These are phyloP conservation scores for Aspergillus bombycis DNA, from an alignment of 2,329 filamentous ascomycete genomes.

Conservation along the genomic window DNA sequence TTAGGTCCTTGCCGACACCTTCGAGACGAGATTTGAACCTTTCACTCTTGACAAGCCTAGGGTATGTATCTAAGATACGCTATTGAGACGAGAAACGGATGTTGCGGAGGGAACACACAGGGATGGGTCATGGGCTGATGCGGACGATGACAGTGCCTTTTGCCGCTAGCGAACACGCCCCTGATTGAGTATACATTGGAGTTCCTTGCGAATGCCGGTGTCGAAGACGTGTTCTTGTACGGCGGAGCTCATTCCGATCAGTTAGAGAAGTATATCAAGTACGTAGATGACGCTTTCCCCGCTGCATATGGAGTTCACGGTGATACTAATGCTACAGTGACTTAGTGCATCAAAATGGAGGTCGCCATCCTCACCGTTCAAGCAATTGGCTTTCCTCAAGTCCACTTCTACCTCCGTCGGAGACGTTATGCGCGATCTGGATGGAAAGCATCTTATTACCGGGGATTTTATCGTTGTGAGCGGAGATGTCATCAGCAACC, in stretches of 20 bases:
- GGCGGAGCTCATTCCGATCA: conserved; percentile 84
- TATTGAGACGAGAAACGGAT: conserved; percentile 5
- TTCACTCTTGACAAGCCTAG: conserved; percentile 87
- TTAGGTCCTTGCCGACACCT: conserved; percentile 89
- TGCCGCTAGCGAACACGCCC: conserved; percentile 90
- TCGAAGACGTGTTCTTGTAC: conserved; percentile 93
- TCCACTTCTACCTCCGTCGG: conserved; percentile 86
- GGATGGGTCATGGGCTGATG: conserved; percentile 6
- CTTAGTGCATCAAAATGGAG: conserved; percentile 71
- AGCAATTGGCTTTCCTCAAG: conserved; percentile 78
- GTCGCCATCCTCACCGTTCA: conserved; percentile 75
- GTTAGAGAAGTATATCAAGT: conserved; percentile 82
- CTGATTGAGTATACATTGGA: conserved; percentile 98
- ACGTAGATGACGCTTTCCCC: conserved; percentile 21
- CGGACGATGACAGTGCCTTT: conserved; percentile 68
- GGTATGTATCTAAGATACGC: conserved; percentile 55
- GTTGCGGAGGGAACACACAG: neutral
- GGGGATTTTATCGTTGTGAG: conserved; percentile 93
- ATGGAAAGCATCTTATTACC: conserved; percentile 80
- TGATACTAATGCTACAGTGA: conserved; percentile 8
- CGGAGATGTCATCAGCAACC: conserved; percentile 88
- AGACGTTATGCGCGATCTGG: conserved; percentile 91
- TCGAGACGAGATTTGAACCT: conserved; percentile 87
- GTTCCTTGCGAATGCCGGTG: conserved; percentile 90
- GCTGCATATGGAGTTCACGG: neutral